Evolutionary conservation across 2,329 filamentous ascomycete genomes (phyloP).

Genomic region (Phyllosticta paracitricarpa): DNA sequence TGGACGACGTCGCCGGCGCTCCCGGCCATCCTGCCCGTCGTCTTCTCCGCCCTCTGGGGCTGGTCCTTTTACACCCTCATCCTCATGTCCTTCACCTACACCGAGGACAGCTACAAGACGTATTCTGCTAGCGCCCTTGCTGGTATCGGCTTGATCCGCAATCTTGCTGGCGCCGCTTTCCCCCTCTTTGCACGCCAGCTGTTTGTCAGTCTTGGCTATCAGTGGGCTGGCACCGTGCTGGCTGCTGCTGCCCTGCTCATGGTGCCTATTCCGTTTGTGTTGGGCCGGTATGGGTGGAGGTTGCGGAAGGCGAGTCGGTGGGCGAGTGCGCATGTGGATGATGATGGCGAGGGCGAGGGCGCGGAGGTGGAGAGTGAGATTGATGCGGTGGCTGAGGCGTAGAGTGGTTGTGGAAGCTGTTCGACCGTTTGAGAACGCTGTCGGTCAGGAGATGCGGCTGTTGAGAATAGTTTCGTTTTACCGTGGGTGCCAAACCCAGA

Average conservation of each 20-base stretch:
- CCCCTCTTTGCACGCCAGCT: slow-evolving; percentile 22
- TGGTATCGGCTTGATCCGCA: slow-evolving; percentile 30
- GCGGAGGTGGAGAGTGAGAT: not conserved
- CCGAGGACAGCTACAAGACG: slow-evolving; percentile 39
- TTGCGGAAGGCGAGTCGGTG: slow-evolving; percentile 30
- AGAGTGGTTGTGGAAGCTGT: not conserved
- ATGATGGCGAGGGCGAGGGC: slow-evolving; percentile 7
- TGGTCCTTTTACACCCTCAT: slow-evolving; percentile 43
- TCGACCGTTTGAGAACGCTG: too few relatives aligned
- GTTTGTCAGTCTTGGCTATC: slow-evolving; percentile 22
- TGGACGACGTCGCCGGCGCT: slow-evolving; percentile 11
- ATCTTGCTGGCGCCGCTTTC: slow-evolving; percentile 27
- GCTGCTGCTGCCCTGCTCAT: slow-evolving; percentile 20
- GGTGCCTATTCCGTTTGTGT: slow-evolving; percentile 25
- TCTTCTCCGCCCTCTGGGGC: slow-evolving; percentile 41
- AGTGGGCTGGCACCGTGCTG: slow-evolving; percentile 22
- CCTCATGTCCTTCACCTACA: slow-evolving; percentile 40
- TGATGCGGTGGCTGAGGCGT: not conserved
- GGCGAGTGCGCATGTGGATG: slow-evolving; percentile 28
- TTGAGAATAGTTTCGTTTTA: too few relatives aligned
- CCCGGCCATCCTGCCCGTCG: slow-evolving; percentile 35
- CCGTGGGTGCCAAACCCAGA: too few relatives aligned
- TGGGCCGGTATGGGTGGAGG: slow-evolving; percentile 24
- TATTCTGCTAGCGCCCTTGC: slow-evolving; percentile 34
- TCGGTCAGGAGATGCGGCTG: too few relatives aligned